phyloP scores from a whole-genome alignment of 2,329 filamentous ascomycete genomes.

The Pseudogymnoascus sp. region DNA sequence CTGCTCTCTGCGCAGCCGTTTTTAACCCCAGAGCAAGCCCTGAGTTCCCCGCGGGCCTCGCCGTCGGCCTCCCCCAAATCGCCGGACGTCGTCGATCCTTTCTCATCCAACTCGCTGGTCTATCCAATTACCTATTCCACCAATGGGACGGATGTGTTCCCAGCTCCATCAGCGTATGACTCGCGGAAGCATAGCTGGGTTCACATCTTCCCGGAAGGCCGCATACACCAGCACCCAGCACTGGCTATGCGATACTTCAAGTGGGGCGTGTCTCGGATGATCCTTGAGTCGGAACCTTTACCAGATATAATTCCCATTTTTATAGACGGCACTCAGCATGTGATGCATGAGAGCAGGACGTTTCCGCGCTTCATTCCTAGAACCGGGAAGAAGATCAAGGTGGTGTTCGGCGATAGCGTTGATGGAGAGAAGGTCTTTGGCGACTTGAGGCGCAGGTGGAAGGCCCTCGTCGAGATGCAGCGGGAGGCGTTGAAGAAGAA shows the following conservation, averaged over 20 bases:
- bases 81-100: constrained; percentile 41
- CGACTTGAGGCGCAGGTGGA: constrained; percentile 68
- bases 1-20: constrained; percentile 60
- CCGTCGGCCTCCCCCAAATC: constrained; percentile 14
- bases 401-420: constrained; percentile 72
- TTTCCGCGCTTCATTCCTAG: constrained; percentile 79
- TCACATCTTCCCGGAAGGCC: constrained; percentile 92
- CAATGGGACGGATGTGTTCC: constrained; percentile 55
- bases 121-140: constrained; percentile 48
- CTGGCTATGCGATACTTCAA: constrained; percentile 92
- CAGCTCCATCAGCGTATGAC: constrained; percentile 62
- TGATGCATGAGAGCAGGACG: constrained; percentile 76
- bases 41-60: background rate
- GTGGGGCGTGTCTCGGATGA: constrained; percentile 87
- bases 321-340: constrained; percentile 76
- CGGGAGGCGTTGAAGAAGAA: constrained; percentile 32
- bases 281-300: constrained; percentile 79
- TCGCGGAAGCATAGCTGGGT: constrained; percentile 72
- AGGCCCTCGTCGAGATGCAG: constrained; percentile 49
- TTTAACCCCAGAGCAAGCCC: constrained; percentile 11
- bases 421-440: constrained; percentile 70
- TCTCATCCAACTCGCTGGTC: constrained; percentile 34
- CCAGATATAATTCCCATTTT: constrained; percentile 91
- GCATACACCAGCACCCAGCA: constrained; percentile 77
- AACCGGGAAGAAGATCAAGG: constrained; percentile 56